phyloP scores from a whole-genome alignment of 306 rosid genomes.

The Quercus mongolica region DNA sequence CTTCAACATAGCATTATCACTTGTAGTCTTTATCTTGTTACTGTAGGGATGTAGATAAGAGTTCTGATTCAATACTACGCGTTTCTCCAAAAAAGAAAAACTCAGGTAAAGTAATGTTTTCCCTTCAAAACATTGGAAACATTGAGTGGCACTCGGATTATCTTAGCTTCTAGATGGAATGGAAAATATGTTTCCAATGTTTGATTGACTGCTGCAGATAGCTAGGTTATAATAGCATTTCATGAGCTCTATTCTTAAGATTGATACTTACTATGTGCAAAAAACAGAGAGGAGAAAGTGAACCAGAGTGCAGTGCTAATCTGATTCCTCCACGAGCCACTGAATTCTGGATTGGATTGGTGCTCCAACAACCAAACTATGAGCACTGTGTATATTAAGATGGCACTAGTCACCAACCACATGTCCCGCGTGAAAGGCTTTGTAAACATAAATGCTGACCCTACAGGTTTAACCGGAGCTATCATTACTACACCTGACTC shows the following conservation, averaged over 20 bases:
- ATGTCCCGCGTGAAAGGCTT: constrained; percentile 68
- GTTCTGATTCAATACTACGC: too few relatives aligned
- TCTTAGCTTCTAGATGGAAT: too few relatives aligned
- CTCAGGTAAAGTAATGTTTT: too few relatives aligned
- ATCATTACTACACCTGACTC: constrained; percentile 57
- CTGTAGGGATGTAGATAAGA: too few relatives aligned
- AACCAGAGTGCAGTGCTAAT: constrained; percentile 57
- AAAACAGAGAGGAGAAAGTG: constrained; percentile 68
- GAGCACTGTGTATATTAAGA: constrained; percentile 52
- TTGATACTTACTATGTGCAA: constrained; percentile 61
- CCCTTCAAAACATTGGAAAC: neutral
- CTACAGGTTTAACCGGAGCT: constrained; percentile 30
- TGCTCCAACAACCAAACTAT: constrained; percentile 59
- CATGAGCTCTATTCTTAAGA: neutral
- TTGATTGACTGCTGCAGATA: too few relatives aligned
- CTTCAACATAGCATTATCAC: too few relatives aligned
- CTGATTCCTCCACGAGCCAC: constrained; percentile 43
- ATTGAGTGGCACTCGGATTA: too few relatives aligned
- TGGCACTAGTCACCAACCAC: constrained; percentile 49
- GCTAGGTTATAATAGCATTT: too few relatives aligned
- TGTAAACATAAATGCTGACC: constrained; percentile 48
- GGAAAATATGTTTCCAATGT: too few relatives aligned
- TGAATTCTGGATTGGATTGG: constrained; percentile 46
- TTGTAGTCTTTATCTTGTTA: too few relatives aligned
- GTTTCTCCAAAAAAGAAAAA: too few relatives aligned